phyloP scores from a whole-genome alignment of 2,329 filamentous ascomycete species.

The Cordyceps javanica region DNA sequence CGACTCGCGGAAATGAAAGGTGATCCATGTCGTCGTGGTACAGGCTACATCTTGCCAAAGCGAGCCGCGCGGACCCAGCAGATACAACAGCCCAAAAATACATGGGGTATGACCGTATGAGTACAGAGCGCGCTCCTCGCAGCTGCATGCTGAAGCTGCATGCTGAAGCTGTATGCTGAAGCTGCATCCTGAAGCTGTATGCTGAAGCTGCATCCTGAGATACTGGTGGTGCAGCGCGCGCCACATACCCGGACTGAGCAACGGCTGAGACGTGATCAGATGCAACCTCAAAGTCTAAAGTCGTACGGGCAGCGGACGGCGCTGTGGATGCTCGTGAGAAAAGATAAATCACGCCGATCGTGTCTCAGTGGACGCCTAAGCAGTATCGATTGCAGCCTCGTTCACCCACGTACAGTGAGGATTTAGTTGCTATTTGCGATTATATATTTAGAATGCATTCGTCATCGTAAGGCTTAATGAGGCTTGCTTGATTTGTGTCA shows the following conservation, averaged over 20 bases:
- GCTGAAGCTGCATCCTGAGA: neutral
- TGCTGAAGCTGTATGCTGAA: neutral
- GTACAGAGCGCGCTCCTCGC: too few relatives aligned
- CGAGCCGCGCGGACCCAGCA: too few relatives aligned
- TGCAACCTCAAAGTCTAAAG: neutral
- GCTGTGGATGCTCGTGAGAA: neutral
- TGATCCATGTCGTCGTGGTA: too few relatives aligned
- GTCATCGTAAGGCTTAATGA: neutral
- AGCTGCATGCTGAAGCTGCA: neutral
- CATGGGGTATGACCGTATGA: too few relatives aligned
- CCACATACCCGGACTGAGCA: neutral
- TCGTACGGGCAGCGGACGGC: neutral
- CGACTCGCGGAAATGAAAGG: too few relatives aligned
- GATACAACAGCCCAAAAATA: too few relatives aligned
- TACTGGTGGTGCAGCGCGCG: too few relatives aligned
- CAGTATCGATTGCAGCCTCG: neutral
- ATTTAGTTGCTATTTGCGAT: neutral
- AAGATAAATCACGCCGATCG: neutral
- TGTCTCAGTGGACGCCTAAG: neutral
- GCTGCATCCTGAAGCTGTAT: neutral
- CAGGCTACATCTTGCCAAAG: too few relatives aligned
- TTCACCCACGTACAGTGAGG: neutral
- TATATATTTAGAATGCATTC: neutral
- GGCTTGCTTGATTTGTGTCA: neutral
- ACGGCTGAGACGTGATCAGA: constrained; percentile 2